Evolutionary conservation across 2,329 filamentous ascomycete genomes (phyloP).

Genomic region (Pseudogymnoascus sp.): DNA sequence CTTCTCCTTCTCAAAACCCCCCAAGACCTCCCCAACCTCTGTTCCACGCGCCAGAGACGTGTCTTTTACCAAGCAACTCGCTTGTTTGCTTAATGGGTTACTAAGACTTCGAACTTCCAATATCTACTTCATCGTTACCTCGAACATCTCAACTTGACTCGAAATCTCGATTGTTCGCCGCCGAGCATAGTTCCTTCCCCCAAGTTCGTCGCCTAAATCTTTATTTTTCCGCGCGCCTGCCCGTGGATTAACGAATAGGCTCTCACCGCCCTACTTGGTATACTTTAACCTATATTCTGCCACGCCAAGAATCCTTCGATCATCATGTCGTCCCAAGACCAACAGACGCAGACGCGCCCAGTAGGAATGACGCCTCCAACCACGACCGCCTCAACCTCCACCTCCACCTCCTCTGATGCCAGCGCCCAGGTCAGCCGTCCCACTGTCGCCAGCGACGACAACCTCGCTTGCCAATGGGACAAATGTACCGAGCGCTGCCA

Average conservation of each 20-base stretch:
- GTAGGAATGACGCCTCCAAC: background rate
- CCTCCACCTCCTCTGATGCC: constrained; percentile 13
- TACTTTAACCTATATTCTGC: background rate
- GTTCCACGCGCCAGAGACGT: background rate
- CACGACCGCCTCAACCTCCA: constrained; percentile 11
- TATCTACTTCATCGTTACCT: background rate
- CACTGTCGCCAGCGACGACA: constrained; percentile 25
- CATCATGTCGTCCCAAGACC: constrained; percentile 7
- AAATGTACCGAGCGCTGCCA: constrained; percentile 32
- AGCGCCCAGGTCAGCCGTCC: constrained; percentile 17
- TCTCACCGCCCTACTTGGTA: background rate
- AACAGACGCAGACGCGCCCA: background rate
- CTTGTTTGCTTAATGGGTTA: background rate
- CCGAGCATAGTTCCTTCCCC: background rate
- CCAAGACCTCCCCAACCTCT: background rate
- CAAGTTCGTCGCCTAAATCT: background rate
- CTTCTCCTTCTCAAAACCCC: background rate
- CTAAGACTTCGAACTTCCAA: background rate
- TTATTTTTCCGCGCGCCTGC: background rate
- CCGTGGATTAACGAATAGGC: background rate
- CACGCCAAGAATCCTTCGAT: background rate
- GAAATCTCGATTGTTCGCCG: background rate
- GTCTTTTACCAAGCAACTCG: background rate
- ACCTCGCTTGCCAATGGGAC: constrained; percentile 34
- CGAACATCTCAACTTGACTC: background rate